Evolutionary conservation across 2,329 filamentous ascomycete species (phyloP).

Genomic region (Cytospora piceicola): DNA sequence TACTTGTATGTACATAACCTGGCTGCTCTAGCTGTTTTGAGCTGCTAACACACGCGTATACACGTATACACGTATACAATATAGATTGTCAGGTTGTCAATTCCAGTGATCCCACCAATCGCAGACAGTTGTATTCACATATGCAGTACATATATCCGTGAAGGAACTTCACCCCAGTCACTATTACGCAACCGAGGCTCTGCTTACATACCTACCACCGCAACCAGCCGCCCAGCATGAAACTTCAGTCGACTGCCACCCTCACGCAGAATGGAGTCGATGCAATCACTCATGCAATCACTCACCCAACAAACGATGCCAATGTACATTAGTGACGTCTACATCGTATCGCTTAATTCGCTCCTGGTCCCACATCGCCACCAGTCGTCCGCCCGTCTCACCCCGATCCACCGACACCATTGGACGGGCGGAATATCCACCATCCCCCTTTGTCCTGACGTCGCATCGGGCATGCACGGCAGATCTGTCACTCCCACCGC

Average conservation of each 20-base stretch:
- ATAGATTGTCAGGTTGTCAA: too few relatives aligned
- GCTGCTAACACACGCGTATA: too few relatives aligned
- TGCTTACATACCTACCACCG: not conserved
- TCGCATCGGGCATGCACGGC: conserved; percentile 20
- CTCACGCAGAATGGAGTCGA: not conserved
- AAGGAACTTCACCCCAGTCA: not conserved
- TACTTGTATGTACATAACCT: too few relatives aligned
- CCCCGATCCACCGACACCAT: conserved; percentile 13
- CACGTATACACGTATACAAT: too few relatives aligned
- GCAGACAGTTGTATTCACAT: not conserved
- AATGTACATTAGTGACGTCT: not conserved
- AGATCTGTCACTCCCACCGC: conserved; percentile 5
- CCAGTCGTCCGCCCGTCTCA: conserved; percentile 8
- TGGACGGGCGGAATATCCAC: conserved; percentile 10
- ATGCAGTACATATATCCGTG: not conserved
- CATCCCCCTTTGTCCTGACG: conserved; percentile 12
- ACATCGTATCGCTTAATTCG: not conserved
- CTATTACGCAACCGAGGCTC: not conserved
- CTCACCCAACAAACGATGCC: too few relatives aligned
- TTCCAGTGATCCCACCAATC: not conserved
- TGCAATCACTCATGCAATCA: too few relatives aligned
- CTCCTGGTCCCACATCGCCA: not conserved
- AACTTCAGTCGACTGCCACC: conserved; percentile 16
- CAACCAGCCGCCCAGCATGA: not conserved
- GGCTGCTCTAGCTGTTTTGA: not conserved